Percentiles rank a stretch among this genome's conserved stretches.
Conservation (phyloP, 768 basidiomycete genomes). For the Lepiota subincarnata region DNA sequence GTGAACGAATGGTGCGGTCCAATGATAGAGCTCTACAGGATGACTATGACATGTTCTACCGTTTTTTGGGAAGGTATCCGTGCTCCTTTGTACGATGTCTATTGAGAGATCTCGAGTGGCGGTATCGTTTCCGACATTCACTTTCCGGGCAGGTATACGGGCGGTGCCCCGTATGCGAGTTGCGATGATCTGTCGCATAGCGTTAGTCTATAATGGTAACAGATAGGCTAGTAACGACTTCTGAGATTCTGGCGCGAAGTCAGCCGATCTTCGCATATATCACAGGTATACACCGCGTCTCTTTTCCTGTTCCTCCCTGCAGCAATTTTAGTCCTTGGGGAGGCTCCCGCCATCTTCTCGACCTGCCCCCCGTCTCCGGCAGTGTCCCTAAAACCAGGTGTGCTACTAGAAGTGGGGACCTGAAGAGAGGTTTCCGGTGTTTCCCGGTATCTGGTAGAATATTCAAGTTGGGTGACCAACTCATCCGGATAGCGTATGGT, state of each 20-base stretch:
- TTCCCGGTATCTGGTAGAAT: too few species aligned
- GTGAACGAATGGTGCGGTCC: too few species aligned
- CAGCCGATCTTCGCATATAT: not conserved
- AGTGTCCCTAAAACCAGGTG: too few species aligned
- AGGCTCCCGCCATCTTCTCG: not conserved
- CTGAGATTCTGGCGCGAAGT: conserved; percentile 3
- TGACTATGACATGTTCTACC: not conserved
- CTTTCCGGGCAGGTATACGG: not conserved
- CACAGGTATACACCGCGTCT: not conserved
- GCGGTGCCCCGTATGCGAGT: not conserved
- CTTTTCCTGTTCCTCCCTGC: not conserved
- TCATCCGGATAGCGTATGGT: too few species aligned
- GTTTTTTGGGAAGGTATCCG: not conserved
- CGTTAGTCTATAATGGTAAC: not conserved
- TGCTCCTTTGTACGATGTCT: not conserved
- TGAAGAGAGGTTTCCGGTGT: too few species aligned
- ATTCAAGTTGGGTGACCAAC: too few species aligned
- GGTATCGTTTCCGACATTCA: not conserved
- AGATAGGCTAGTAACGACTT: not conserved
- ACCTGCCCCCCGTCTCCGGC: not conserved
- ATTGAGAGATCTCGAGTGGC: conserved; percentile 1
- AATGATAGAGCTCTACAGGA: too few species aligned
- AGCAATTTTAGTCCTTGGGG: not conserved
- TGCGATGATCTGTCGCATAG: not conserved
- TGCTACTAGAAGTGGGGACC: too few species aligned